A percentile compares a stretch with the other conserved stretches of the same genome.
These are phyloP conservation scores for Anthoceros angustus DNA, from an alignment of 225 moss, liverwort and hornwort species.

Conservation along the genomic window DNA sequence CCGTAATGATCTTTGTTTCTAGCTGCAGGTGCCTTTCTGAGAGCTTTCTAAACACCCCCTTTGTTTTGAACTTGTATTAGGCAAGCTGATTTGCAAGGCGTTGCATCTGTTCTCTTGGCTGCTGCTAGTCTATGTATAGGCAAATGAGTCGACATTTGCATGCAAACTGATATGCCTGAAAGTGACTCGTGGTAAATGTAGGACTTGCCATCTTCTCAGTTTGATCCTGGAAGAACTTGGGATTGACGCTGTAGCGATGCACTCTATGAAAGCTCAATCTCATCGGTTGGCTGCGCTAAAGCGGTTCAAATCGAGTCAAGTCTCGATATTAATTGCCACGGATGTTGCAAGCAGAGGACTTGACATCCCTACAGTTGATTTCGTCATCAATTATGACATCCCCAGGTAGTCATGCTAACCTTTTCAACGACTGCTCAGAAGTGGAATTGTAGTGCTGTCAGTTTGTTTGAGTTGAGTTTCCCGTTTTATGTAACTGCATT, in stretches of 20 bases:
- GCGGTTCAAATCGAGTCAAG: slow-evolving; percentile 86
- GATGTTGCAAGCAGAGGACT: slow-evolving; percentile 99
- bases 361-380: slow-evolving; percentile 91
- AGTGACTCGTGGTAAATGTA: slow-evolving; percentile 11
- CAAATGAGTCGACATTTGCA: not conserved
- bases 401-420: slow-evolving; percentile 37
- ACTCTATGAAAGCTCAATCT: slow-evolving; percentile 90
- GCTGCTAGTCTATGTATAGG: not conserved
- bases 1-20: slow-evolving; percentile 85
- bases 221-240: slow-evolving; percentile 78
- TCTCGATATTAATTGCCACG: slow-evolving; percentile 80
- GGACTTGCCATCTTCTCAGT: slow-evolving; percentile 87
- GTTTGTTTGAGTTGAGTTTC: not conserved
- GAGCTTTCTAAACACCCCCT: not conserved
- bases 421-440: not conserved
- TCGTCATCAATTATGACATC: slow-evolving; percentile 88
- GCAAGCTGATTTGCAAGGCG: too few species aligned
- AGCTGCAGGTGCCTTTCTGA: slow-evolving; percentile 50
- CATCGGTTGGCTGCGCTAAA: slow-evolving; percentile 73
- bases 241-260: slow-evolving; percentile 68
- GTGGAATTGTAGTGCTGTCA: not conserved
- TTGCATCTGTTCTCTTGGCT: too few species aligned
- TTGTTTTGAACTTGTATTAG: not conserved
- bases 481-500: not conserved
- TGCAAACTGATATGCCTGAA: not conserved